A percentile compares a stretch with the other conserved stretches of the same genome.
Conservation (phyloP, 345 rosid genomes). For the Syzygium aromaticum region DNA sequence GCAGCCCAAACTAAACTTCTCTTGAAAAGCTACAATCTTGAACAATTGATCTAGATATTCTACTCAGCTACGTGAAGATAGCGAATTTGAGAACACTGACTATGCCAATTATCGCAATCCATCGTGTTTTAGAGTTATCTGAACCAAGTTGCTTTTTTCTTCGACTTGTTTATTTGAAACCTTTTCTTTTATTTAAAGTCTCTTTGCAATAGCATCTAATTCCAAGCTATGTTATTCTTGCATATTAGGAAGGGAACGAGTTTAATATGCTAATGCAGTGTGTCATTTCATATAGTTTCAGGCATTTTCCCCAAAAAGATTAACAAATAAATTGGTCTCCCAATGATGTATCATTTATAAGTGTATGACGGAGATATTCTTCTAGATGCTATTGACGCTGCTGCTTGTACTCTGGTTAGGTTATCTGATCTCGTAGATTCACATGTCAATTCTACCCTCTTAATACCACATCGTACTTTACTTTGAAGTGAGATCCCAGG, state of each 20-base stretch:
- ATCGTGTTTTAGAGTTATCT: background rate
- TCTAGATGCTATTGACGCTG: background rate
- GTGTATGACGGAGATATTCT: background rate
- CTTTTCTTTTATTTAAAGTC: background rate
- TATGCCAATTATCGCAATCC: no score
- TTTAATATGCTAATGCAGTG: background rate
- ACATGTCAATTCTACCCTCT: background rate
- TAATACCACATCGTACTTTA: background rate
- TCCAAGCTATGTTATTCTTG: background rate
- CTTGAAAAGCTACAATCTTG: background rate
- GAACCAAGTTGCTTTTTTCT: background rate
- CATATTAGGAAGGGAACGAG: background rate
- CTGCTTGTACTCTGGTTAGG: background rate
- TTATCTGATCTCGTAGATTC: background rate
- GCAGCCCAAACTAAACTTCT: background rate
- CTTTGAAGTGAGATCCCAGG: background rate
- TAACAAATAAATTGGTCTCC: background rate
- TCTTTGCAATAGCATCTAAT: background rate
- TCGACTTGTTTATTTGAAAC: background rate
- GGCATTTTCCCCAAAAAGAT: background rate
- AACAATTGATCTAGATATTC: no score
- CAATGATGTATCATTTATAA: background rate
- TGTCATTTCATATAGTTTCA: background rate
- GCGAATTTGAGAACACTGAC: no score
- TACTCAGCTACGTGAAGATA: no score